Evolutionary conservation across 306 rosid species (phyloP).

Genomic region (Pterocarpus santalinus): DNA sequence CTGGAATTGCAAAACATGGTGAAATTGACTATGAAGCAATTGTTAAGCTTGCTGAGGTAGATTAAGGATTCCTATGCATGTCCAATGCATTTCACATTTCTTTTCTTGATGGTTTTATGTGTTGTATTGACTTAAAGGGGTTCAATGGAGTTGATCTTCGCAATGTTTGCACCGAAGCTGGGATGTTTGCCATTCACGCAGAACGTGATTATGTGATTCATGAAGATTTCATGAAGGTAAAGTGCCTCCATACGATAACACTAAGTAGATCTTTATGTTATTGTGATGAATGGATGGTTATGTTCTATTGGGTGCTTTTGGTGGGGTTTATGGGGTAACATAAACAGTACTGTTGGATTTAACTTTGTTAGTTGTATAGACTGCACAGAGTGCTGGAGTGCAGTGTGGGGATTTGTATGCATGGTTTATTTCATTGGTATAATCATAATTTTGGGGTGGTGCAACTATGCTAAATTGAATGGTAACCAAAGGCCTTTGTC

Average conservation of each 20-base stretch:
- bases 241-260: background rate
- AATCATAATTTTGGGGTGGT: background rate
- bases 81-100: background rate
- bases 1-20: constrained; percentile 24
- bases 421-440: background rate
- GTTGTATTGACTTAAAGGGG: too few relatives aligned
- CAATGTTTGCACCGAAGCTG: constrained; percentile 50
- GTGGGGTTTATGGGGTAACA: background rate
- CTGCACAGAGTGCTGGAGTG: background rate
- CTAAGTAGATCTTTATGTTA: background rate
- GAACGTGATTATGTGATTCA: constrained; percentile 41
- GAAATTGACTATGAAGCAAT: constrained; percentile 38
- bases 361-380: background rate
- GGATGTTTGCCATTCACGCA: constrained; percentile 34
- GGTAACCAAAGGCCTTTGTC: background rate
- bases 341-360: background rate
- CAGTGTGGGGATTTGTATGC: background rate
- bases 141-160: constrained; percentile 49
- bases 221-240: constrained; percentile 48
- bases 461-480: background rate
- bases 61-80: background rate
- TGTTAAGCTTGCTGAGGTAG: constrained; percentile 40
- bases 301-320: constrained; percentile 1
- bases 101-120: constrained; percentile 18
- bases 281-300: background rate